phyloP scores from a whole-genome alignment of 495 filamentous ascomycete species.

The Podospora didyma region DNA sequence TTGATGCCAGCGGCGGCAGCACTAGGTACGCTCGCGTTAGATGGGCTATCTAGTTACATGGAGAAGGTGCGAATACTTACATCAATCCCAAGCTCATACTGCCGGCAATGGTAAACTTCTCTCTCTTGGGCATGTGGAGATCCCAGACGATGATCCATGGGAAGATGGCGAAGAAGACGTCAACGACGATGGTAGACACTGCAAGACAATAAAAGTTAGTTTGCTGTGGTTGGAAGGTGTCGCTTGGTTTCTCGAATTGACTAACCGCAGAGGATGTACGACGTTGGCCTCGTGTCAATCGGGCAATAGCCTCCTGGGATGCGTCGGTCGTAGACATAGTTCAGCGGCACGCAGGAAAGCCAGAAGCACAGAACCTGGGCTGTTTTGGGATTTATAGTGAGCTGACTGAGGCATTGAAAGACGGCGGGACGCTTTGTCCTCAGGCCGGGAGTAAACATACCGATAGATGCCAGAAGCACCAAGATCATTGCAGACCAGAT shows the following conservation, averaged over 20 bases:
- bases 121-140: slow-evolving; percentile 41
- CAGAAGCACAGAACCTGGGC: slow-evolving; percentile 20
- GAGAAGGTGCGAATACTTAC: slow-evolving; percentile 23
- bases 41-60: not conserved
- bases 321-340: slow-evolving; percentile 19
- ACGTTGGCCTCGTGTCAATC: slow-evolving; percentile 19
- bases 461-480: slow-evolving; percentile 14
- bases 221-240: not conserved
- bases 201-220: not conserved
- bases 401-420: slow-evolving; percentile 2
- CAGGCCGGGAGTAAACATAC: slow-evolving; percentile 4
- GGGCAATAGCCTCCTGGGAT: slow-evolving; percentile 16
- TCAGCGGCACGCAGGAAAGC: slow-evolving; percentile 17
- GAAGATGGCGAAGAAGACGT: slow-evolving; percentile 43
- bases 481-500: slow-evolving; percentile 25
- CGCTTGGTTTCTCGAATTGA: not conserved
- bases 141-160: slow-evolving; percentile 49
- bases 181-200: slow-evolving; percentile 28
- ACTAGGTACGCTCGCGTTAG: slow-evolving; percentile 1
- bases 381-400: slow-evolving; percentile 13
- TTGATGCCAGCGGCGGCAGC: slow-evolving; percentile 22
- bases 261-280: slow-evolving; percentile 16
- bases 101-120: slow-evolving; percentile 43
- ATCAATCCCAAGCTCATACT: slow-evolving; percentile 49
- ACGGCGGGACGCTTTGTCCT: too few relatives aligned